Evolutionary conservation across 768 basidiomycete genomes (phyloP), one percentile per base, ranked within the genome.

Genomic region (Mycena crocata): DNA sequence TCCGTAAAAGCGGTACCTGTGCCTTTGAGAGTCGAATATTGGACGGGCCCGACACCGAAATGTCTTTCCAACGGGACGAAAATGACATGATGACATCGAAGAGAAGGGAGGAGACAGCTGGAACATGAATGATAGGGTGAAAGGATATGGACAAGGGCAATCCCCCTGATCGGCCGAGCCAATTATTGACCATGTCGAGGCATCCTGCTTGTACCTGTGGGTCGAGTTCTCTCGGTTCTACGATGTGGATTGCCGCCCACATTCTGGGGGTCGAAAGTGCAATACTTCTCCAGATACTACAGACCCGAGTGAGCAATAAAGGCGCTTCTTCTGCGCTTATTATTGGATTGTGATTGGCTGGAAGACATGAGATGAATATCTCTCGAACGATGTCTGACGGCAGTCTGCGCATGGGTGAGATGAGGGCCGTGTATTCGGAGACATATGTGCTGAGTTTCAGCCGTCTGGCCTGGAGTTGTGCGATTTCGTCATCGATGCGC

Each of bases 301-400:
- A 79, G 23, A 79, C 73, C 0, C 75, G 75, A 5, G 73, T 75
- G 7, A 79, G 74, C 2, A 77, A 35, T 32, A 79, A n/a, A 0
- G 77, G 78, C 0, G 74, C 73, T 12, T 64, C 58, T 62, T 59
- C 14, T 17, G 37, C 69, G 26, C 70, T 71, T 59, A 71, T 64
- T 1, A 59, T 52, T 19, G 48, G 23, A 49, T 70, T 56, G 31
- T 35, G 23, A 21, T 49, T 30, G 3, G 60, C 21, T n/a, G 69
- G 66, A 39, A 70, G 39, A 52, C 69, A 70, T 7, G 52, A 60
- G 9, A 64, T 32, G 56, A 70, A 59, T 7, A 64, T 50, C 26
- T 64, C 63, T 19, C 44, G 3, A 9, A 64, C 15, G 4, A 64
- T 8, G 28, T 64, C 62, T 10, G n/a, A 3, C 6, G 62, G 62